These are phyloP conservation scores for Skeletonema tropicum DNA, from an alignment of 108 stramenopile genomes.

Conservation along the genomic window DNA sequence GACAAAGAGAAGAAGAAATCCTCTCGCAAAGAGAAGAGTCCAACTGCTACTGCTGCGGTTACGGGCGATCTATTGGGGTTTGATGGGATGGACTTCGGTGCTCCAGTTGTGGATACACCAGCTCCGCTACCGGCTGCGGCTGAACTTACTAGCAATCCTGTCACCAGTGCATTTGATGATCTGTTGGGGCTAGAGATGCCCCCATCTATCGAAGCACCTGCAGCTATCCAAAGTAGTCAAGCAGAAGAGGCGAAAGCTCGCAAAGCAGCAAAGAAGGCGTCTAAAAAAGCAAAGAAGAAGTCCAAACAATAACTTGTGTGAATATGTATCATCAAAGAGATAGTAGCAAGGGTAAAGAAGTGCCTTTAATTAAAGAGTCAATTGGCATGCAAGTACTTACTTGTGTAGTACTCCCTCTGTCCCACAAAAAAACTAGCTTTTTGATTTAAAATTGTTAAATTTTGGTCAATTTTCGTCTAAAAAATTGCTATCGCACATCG, in stretches of 20 bases:
- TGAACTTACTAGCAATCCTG: not conserved
- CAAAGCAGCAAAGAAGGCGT: not conserved
- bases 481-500: too few relatives aligned
- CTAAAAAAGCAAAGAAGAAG: slow-evolving; percentile 4
- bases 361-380: too few relatives aligned
- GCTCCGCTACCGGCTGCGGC: not conserved
- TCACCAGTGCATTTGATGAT: slow-evolving; percentile 77
- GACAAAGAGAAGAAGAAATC: slow-evolving; percentile 62
- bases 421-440: too few relatives aligned
- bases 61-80: slow-evolving; percentile 46
- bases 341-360: too few relatives aligned
- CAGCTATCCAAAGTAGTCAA: not conserved
- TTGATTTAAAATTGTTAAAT: too few relatives aligned
- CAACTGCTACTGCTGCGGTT: not conserved
- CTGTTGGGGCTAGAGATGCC: slow-evolving; percentile 61
- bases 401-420: too few relatives aligned
- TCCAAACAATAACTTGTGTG: not conserved
- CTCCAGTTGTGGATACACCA: slow-evolving; percentile 4
- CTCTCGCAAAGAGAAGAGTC: slow-evolving; percentile 24
- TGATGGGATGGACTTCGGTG: slow-evolving; percentile 59
- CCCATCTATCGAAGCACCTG: not conserved
- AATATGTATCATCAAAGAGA: not conserved
- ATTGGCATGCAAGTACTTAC: too few relatives aligned
- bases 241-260: not conserved
- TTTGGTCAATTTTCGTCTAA: too few relatives aligned